Evolutionary conservation across 495 filamentous ascomycete species (phyloP).

Genomic region (Bombardia bombarda): DNA sequence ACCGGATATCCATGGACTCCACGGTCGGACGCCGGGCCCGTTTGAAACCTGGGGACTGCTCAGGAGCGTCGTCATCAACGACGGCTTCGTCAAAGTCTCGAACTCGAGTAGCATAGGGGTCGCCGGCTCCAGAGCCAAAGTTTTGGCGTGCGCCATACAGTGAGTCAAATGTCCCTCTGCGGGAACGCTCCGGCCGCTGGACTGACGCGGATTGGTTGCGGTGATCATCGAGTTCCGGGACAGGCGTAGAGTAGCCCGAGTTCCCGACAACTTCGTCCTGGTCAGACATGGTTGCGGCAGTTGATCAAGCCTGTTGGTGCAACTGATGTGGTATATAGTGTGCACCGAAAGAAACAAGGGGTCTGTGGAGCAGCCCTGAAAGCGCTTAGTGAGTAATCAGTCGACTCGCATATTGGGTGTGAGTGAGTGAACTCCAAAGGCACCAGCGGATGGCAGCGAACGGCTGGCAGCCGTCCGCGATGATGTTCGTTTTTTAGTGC

Average conservation of each 20-base stretch:
- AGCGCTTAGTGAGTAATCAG: slow-evolving; percentile 17
- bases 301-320: background rate
- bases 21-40: slow-evolving; percentile 41
- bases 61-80: slow-evolving; percentile 65
- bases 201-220: slow-evolving; percentile 66
- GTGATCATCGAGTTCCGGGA: slow-evolving; percentile 89
- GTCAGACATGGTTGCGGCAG: slow-evolving; percentile 46
- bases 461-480: slow-evolving; percentile 30
- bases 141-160: slow-evolving; percentile 37
- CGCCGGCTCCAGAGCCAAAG: slow-evolving; percentile 25
- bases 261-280: slow-evolving; percentile 38
- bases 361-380: slow-evolving; percentile 17
- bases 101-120: slow-evolving; percentile 24
- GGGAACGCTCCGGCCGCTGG: slow-evolving; percentile 43
- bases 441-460: slow-evolving; percentile 35
- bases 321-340: slow-evolving; percentile 1
- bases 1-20: slow-evolving; percentile 43
- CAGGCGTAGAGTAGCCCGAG: slow-evolving; percentile 62
- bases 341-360: no score
- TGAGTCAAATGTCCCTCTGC: slow-evolving; percentile 50
- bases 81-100: slow-evolving; percentile 68
- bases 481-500: slow-evolving; percentile 6
- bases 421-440: slow-evolving; percentile 9
- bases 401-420: slow-evolving; percentile 25
- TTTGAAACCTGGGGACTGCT: slow-evolving; percentile 25